Evolutionary conservation across 306 rosid genomes (phyloP), one percentile per base, ranked within the genome.

Genomic region (Rosa multiflora): DNA sequence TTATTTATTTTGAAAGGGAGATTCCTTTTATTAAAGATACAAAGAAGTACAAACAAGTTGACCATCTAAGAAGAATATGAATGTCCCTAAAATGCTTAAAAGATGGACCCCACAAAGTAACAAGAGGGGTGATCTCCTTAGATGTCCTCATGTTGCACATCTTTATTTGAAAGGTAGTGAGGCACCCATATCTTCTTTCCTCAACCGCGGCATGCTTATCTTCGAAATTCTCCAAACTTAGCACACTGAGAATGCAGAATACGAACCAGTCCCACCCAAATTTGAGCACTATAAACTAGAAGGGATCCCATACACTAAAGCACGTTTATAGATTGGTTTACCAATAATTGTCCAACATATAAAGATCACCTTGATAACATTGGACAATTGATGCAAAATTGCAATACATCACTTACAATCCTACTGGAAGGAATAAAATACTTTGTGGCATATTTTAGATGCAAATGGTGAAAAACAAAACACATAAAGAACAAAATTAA

Each of bases 401-500:
- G 32, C 52, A 39, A 73, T 67, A 64, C 29, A 67, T 70, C 39
- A 78, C 77, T 85, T 58, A 61, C 61, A 44, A 44, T 46, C 9
- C 18, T 46, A 39, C 39, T 29, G 10, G 20, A 79, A 56, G 71
- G 64, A 64, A 52, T 62, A 63, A 49, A 63, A 49, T n/a, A 32
- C 35, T 64, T 43, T 73, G 35, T 12, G 29, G 18, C 72, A 43
- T 51, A 39, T 40, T 75, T 23, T 67, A 23, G 39, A 52, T 44
- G 37, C 29, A 32, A 14, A 80, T 67, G 42, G 12, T 55, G 42
- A 8, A 53, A 69, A 15, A 39, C 3, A 21, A 74, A 61, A 17
- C 5, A 64, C 35, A 79, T 77, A 75, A 69, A 26, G 72, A 80
- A 53, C 62, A 44, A 43, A 73, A 75, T 29, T 23, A 73, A 58